A percentile compares a stretch with the other conserved stretches of the same genome.
phyloP scores from a whole-genome alignment of 192 early-diverging fungal genomes.

The Gryganskiella cystojenkinii region DNA sequence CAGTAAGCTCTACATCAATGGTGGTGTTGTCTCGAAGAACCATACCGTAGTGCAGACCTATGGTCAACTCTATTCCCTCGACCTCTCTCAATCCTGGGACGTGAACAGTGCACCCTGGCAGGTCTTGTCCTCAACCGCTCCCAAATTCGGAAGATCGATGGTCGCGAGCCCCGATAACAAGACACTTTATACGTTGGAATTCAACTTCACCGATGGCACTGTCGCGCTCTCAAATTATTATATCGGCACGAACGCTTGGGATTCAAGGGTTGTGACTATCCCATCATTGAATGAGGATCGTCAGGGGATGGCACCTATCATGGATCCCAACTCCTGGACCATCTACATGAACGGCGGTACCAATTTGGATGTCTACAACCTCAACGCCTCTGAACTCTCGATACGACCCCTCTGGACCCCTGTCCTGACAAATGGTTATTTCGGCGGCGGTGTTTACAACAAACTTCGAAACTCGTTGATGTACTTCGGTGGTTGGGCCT shows the following conservation, averaged over 20 bases:
- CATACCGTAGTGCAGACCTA: neutral
- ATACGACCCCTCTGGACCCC: constrained; percentile 2
- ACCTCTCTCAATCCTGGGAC: constrained; percentile 20
- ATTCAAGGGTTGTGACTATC: neutral
- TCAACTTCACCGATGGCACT: neutral
- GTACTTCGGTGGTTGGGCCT: constrained; percentile 30
- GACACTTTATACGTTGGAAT: neutral
- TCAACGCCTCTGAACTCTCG: neutral
- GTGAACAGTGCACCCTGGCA: constrained; percentile 5
- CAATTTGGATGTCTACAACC: constrained; percentile 20
- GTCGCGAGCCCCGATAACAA: constrained; percentile 20
- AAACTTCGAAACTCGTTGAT: constrained; percentile 12
- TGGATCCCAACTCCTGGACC: constrained; percentile 7
- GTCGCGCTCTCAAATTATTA: constrained; percentile 9
- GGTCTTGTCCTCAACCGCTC: neutral
- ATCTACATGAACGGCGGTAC: constrained; percentile 16
- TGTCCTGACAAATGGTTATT: constrained; percentile 11
- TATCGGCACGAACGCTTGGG: constrained; percentile 17
- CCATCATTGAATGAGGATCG: constrained; percentile 7
- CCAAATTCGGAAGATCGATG: neutral
- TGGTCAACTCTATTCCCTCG: constrained; percentile 13
- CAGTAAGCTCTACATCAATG: constrained; percentile 15
- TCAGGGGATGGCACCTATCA: constrained; percentile 12
- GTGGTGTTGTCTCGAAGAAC: constrained; percentile 8
- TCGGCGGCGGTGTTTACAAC: constrained; percentile 16